These are phyloP conservation scores for Gynochthodes officinalis DNA, from an alignment of 257 asterid genomes.

Conservation along the genomic window DNA sequence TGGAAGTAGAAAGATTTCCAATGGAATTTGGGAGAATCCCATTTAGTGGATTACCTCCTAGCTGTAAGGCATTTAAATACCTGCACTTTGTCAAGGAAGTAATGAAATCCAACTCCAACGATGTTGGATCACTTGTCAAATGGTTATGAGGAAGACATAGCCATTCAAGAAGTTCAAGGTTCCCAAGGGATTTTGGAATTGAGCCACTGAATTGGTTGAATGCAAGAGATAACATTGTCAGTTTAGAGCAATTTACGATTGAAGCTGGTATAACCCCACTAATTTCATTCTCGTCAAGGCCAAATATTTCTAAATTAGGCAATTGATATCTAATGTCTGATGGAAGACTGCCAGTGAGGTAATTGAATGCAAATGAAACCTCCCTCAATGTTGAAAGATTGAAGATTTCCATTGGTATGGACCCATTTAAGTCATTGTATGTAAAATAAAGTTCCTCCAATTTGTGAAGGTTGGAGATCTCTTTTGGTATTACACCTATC, in stretches of 20 bases:
- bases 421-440: neutral
- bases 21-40: constrained; percentile 6
- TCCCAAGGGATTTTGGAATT: constrained; percentile 1
- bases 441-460: neutral
- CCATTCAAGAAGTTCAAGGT: neutral
- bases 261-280: constrained; percentile 2
- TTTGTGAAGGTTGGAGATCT: neutral
- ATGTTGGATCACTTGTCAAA: neutral
- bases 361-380: neutral
- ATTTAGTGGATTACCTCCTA: neutral
- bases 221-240: neutral
- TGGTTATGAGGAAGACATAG: neutral
- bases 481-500: neutral
- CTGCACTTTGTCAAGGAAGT: constrained; percentile 2
- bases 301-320: neutral
- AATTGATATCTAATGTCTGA: neutral
- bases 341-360: neutral
- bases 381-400: neutral
- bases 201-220: neutral
- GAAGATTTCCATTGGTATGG: neutral
- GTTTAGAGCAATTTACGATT: neutral
- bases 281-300: neutral
- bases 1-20: constrained; percentile 7
- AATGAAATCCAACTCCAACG: neutral
- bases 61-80: neutral